Base-by-base conservation (phyloP, 371 early-diverging fungal genomes). In the Zychaea mexicana region DNA sequence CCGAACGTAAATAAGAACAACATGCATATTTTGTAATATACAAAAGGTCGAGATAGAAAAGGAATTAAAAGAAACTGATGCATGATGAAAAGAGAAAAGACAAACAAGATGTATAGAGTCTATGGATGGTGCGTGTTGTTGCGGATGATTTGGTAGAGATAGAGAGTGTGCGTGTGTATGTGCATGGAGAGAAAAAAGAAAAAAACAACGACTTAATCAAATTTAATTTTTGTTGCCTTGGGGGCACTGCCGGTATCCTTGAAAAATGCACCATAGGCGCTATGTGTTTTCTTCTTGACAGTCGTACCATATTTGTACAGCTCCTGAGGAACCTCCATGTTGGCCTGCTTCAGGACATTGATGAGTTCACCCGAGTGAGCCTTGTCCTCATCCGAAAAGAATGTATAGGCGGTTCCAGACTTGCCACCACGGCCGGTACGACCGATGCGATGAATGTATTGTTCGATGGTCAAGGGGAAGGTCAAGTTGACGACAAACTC, bases 401-500 rank as follows among this genome's bases (percentile, higher is more conserved):
- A 88, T 21, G 98, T 98, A 69, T 98, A 92, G 9, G 98, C 89
- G 21, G 83, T 87, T 46, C 99, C 99, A 70, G 82, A 86, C 65
- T 90, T 88, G 60, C 98, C 98, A 63, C 95, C 97, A 69, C 98
- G 89, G 9, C 96, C 99, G 5, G 99, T 98, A 68, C 99, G 90
- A 39, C 99, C 99, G 58, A 94, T 93, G 64, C 98, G 90, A 73
- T 96, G 97, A 53, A 96, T 91, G 36, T 82, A 98, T 65, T 94
- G 94, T 71, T 98, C 98, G 60, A 95, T 94, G 52, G 95, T 96
- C 67, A 94, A 80, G 9, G 99, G 99, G 82, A 99, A 97, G 38
- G 98, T 97, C 68, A 94, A 88, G 81, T 99, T 99, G 79, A 99
- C 93, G 13, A 99, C 99, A 70, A 94, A 92, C 65, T 94, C 94